A percentile compares a stretch with the other conserved stretches of the same genome.
These are phyloP conservation scores for Pseudoneurospora amorphoporcata DNA, from an alignment of 495 filamentous ascomycete species.

Conservation along the genomic window DNA sequence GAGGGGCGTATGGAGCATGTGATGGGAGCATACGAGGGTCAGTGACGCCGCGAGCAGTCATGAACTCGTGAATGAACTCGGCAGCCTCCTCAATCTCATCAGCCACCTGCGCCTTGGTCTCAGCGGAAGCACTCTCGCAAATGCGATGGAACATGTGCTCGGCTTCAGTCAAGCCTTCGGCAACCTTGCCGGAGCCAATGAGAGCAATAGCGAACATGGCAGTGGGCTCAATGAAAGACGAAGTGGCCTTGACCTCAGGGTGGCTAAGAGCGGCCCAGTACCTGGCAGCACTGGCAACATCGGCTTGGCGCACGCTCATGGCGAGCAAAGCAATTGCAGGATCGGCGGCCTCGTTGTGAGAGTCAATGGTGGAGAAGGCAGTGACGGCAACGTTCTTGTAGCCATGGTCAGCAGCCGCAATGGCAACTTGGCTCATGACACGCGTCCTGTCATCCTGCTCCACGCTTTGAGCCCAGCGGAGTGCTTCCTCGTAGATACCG, in stretches of 20 bases:
- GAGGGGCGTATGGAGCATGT: conserved; percentile 14
- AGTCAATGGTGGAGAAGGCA: conserved; percentile 51
- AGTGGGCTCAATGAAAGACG: conserved; percentile 71
- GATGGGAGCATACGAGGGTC: conserved; percentile 36
- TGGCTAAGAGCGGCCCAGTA: conserved; percentile 65
- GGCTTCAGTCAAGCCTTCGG: conserved; percentile 62
- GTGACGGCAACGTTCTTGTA: conserved; percentile 57
- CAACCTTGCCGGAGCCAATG: conserved; percentile 67
- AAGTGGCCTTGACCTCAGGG: conserved; percentile 43
- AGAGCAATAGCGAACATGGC: conserved; percentile 78
- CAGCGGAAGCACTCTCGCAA: conserved; percentile 39
- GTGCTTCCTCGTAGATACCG: conserved; percentile 54
- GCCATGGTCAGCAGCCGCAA: conserved; percentile 66
- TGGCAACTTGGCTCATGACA: conserved; percentile 37
- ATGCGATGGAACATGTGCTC: conserved; percentile 77
- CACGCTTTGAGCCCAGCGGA: conserved; percentile 50
- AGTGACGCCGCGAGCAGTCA: conserved; percentile 43
- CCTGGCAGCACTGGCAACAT: conserved; percentile 61
- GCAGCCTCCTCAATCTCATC: conserved; percentile 83
- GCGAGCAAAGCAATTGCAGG: conserved; percentile 80
- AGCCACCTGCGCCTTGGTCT: conserved; percentile 39
- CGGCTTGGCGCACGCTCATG: conserved; percentile 67
- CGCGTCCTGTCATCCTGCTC: conserved; percentile 22
- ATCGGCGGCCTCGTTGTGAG: conserved; percentile 39
- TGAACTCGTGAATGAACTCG: conserved; percentile 69